A percentile compares a stretch with the other conserved stretches of the same genome.
Conservation (phyloP, 108 stramenopile species). For the Nitzschia palea region DNA sequence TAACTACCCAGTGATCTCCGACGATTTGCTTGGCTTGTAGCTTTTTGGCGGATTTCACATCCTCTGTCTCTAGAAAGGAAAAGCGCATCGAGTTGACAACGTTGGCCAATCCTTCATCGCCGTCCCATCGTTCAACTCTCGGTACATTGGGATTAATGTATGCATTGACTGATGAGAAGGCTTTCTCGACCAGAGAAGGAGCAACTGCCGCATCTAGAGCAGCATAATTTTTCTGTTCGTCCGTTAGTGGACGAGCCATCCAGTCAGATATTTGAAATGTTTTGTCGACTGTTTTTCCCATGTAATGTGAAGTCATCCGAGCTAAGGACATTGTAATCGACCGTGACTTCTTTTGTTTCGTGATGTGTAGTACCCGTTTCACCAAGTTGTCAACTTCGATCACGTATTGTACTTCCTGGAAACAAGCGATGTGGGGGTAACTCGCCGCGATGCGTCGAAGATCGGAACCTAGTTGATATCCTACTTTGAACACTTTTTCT, state of each 20-base stretch:
- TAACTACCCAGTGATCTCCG: constrained; percentile 14
- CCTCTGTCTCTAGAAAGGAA: constrained; percentile 3
- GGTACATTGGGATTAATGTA: background rate
- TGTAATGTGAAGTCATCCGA: constrained; percentile 26
- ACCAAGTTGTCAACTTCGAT: constrained; percentile 27
- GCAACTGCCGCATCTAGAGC: constrained; percentile 49
- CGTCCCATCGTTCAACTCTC: constrained; percentile 9
- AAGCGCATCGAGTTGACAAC: constrained; percentile 13
- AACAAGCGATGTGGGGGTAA: constrained; percentile 38
- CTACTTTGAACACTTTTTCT: constrained; percentile 25
- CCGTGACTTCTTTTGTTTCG: constrained; percentile 27
- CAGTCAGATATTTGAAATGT: constrained; percentile 48
- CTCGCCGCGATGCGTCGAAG: constrained; percentile 30
- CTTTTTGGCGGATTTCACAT: constrained; percentile 1
- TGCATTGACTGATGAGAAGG: constrained; percentile 17
- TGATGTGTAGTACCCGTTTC: constrained; percentile 22
- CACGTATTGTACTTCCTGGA: constrained; percentile 28
- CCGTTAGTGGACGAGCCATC: constrained; percentile 25
- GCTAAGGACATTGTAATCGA: constrained; percentile 31
- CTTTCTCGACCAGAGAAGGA: constrained; percentile 17
- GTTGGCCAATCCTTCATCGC: constrained; percentile 8
- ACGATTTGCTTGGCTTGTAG: constrained; percentile 25
- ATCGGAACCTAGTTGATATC: constrained; percentile 34
- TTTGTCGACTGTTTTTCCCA: constrained; percentile 37
- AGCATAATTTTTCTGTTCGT: constrained; percentile 40